Base-by-base conservation (phyloP, 345 rosid genomes). In the Gossypium bickii region DNA sequence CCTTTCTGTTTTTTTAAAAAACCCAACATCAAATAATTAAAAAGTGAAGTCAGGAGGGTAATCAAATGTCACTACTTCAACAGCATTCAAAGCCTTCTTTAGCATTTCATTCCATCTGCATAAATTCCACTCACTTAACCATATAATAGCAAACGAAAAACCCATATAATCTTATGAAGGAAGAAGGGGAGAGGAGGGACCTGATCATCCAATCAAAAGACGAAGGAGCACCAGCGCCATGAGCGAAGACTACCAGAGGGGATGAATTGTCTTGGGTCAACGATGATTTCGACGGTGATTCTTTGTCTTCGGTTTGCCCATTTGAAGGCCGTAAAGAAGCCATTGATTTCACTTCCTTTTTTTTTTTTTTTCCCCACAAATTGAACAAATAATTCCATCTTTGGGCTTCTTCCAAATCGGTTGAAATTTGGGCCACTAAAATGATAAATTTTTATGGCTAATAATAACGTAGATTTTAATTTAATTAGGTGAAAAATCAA, bases 141-240 rank as follows among this genome's bases (percentile, higher is more conserved):
- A 47, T 34, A 34, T 4, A 34, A 34, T 34, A 34, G 34, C 34
- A 29, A 29, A 29, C 0, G 4, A 29, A 29, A 29, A 29, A 29
- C 34, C 41, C 41, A 34, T 4, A 5, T 34, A 34, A 34, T 34
- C 7, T 34, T 15, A 47, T 34, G 38, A 34, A 34, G 38, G 12
- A 51, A 17, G 8, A 51, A 7, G 13, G 47, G 0, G 41, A 1
- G 59, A 70, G 17, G 2, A 29, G 47, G 22, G 44, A 87, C 97
- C 87, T 83, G 75, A 89, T 84, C 96, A 92, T 92, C 93, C 96
- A 90, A 75, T 86, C 94, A 68, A 94, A 90, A 74, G 97, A 89
- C 13, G 98, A 90, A 38, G 94, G 90, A 82, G 97, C 94, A 24
- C 94, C 93, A 20, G 97, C 93, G 20, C 97, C 96, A 59, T 90